Evolutionary conservation across 2,329 filamentous ascomycete species (phyloP).

Genomic region (Aspergillus calidoustus): DNA sequence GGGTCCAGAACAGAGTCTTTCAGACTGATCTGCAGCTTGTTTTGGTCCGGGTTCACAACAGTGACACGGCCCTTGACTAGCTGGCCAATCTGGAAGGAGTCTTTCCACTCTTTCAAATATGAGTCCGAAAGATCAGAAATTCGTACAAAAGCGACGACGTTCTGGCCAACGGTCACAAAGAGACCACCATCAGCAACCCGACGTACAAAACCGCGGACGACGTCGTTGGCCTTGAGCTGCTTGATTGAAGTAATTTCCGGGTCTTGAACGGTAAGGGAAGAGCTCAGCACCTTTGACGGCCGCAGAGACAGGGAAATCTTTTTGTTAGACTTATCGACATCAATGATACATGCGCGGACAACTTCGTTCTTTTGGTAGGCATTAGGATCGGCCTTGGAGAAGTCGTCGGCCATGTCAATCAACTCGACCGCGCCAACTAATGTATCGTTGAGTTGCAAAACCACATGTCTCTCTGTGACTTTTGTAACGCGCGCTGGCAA

Average conservation of each 20-base stretch:
- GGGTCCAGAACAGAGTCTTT: conserved; percentile 84
- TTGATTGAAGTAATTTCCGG: conserved; percentile 72
- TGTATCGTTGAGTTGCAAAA: conserved; percentile 81
- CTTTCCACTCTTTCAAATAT: conserved; percentile 95
- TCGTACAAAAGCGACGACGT: conserved; percentile 80
- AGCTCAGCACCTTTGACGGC: conserved; percentile 87
- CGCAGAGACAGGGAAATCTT: conserved; percentile 78
- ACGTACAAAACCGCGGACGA: conserved; percentile 90
- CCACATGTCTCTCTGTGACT: conserved; percentile 78
- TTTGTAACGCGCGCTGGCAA: conserved; percentile 84
- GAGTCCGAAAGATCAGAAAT: conserved; percentile 88
- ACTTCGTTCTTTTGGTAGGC: conserved; percentile 83
- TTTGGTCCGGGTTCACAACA: conserved; percentile 67
- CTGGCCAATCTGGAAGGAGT: conserved; percentile 83
- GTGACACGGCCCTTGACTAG: conserved; percentile 86
- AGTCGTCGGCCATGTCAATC: conserved; percentile 85
- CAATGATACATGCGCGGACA: conserved; percentile 81
- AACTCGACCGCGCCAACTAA: conserved; percentile 81
- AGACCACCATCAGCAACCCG: conserved; percentile 87
- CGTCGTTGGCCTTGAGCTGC: conserved; percentile 75
- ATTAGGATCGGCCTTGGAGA: conserved; percentile 74
- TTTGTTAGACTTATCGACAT: conserved; percentile 83
- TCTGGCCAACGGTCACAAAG: conserved; percentile 81
- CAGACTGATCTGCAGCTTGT: conserved; percentile 81
- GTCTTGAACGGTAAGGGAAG: conserved; percentile 78